These are phyloP conservation scores for Apiospora pterosperma DNA, from an alignment of 2,329 filamentous ascomycete genomes.

Conservation along the genomic window DNA sequence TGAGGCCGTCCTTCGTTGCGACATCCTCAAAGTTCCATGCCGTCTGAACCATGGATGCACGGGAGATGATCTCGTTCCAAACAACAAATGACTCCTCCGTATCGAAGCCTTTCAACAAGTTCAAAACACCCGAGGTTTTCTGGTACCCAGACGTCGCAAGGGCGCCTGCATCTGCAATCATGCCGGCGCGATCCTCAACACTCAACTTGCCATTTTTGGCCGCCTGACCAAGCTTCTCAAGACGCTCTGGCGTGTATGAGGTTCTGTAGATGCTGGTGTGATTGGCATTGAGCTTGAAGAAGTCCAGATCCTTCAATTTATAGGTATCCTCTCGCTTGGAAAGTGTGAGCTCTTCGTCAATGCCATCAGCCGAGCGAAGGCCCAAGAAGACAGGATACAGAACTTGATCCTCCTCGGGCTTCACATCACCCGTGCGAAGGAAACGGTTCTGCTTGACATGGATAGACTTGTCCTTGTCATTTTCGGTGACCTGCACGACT, in stretches of 20 bases:
- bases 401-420: slow-evolving; percentile 85
- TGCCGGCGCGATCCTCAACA: slow-evolving; percentile 89
- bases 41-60: slow-evolving; percentile 72
- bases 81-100: slow-evolving; percentile 86
- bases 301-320: slow-evolving; percentile 74
- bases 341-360: slow-evolving; percentile 74
- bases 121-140: slow-evolving; percentile 85
- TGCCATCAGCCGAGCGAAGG: slow-evolving; percentile 76
- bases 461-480: slow-evolving; percentile 67
- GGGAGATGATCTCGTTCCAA: slow-evolving; percentile 86
- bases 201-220: slow-evolving; percentile 76
- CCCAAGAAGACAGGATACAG: slow-evolving; percentile 89
- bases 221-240: slow-evolving; percentile 83
- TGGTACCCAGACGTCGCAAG: slow-evolving; percentile 88
- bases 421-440: slow-evolving; percentile 86
- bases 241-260: slow-evolving; percentile 76
- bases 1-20: slow-evolving; percentile 68
- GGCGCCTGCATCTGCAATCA: slow-evolving; percentile 90
- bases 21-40: slow-evolving; percentile 89
- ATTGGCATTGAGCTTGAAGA: slow-evolving; percentile 96
- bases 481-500: slow-evolving; percentile 81
- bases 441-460: slow-evolving; percentile 94
- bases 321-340: slow-evolving; percentile 70
- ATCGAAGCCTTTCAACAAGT: slow-evolving; percentile 81
- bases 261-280: slow-evolving; percentile 92